A percentile compares a stretch with the other conserved stretches of the same genome.
These are phyloP conservation scores for Neofusicoccum laricinum DNA, from an alignment of 2,329 filamentous ascomycete genomes.

Conservation along the genomic window DNA sequence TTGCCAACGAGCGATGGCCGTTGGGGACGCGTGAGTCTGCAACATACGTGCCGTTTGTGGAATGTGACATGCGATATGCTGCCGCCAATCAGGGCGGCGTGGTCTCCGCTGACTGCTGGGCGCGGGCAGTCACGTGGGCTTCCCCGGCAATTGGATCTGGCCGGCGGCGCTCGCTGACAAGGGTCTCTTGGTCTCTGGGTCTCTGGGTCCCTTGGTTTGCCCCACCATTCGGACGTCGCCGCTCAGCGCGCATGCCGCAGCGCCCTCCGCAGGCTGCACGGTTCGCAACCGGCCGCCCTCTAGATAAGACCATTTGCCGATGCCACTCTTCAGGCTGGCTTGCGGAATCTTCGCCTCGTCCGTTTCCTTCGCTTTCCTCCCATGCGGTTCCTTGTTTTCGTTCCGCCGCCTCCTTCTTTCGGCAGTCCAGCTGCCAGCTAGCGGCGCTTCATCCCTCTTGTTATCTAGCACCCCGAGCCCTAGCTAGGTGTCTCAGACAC, in stretches of 20 bases:
- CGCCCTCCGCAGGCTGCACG: background rate
- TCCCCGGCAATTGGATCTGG: background rate
- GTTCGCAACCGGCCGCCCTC: conserved; percentile 5
- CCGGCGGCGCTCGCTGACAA: no score
- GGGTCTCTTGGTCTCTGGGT: no score
- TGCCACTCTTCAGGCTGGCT: background rate
- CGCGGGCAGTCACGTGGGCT: conserved; percentile 1
- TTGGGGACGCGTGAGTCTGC: no score
- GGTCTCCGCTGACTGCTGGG: background rate
- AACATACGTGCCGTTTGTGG: no score
- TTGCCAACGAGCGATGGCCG: no score
- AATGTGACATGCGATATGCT: background rate
- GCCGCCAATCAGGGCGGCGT: background rate
- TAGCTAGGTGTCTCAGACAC: background rate
- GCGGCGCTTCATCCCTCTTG: background rate
- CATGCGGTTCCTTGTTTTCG: background rate
- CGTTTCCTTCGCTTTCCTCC: background rate
- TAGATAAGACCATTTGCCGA: conserved; percentile 15
- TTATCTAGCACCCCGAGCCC: background rate
- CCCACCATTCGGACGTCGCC: conserved; percentile 18
- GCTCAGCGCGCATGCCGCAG: conserved; percentile 7
- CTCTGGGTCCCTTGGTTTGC: background rate
- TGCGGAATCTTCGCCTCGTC: background rate
- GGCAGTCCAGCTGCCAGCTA: background rate
- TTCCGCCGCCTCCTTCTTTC: background rate